Conservation (phyloP, 257 asterid species). For the Nicotiana obtusifolia region DNA sequence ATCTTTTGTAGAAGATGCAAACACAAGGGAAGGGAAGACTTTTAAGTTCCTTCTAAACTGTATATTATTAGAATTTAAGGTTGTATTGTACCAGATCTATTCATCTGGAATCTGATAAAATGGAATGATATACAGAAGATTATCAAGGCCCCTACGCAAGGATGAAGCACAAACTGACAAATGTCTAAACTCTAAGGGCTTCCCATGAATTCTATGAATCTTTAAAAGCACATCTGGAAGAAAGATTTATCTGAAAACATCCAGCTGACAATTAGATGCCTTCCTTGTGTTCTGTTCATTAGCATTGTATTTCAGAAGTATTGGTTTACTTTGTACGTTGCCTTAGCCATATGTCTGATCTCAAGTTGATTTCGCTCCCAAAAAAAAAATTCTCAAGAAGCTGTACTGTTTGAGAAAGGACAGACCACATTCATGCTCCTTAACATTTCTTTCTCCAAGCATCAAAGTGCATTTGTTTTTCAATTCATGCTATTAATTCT, state of each 20-base stretch:
- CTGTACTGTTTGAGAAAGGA: neutral
- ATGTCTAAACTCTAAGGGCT: neutral
- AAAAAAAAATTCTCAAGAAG: neutral
- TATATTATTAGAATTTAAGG: neutral
- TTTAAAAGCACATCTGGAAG: neutral
- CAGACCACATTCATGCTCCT: neutral
- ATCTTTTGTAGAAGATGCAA: neutral
- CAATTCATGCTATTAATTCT: slow-evolving; percentile 3
- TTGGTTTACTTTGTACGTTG: neutral
- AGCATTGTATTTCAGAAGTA: neutral
- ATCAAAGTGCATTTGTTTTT: neutral
- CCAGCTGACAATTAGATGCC: neutral
- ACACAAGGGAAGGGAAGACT: neutral
- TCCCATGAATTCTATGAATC: neutral
- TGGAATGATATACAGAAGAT: neutral
- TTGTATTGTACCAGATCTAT: neutral
- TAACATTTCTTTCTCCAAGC: neutral
- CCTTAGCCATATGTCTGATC: neutral
- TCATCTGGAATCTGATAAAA: neutral
- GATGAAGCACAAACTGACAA: neutral
- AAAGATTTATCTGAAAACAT: neutral
- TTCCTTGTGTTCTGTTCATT: neutral
- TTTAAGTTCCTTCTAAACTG: neutral
- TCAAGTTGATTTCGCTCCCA: neutral
- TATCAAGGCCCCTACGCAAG: neutral